Base-by-base conservation (phyloP, 202 grass and related monocot genomes). In the Musa balbisiana region DNA sequence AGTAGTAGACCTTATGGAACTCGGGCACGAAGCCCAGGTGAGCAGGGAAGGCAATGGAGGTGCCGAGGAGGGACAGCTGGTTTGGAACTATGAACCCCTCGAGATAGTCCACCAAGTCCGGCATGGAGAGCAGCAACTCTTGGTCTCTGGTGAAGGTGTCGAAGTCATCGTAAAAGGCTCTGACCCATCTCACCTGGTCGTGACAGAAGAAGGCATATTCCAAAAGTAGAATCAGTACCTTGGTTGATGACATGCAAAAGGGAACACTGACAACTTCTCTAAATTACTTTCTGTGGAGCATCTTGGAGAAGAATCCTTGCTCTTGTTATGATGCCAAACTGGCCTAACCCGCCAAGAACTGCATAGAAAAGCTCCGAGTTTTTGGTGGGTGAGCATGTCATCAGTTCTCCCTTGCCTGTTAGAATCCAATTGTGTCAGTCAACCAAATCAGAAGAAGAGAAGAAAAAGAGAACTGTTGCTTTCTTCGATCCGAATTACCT, bases 91-190 rank as follows among this genome's bases (percentile, higher is more conserved):
- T 91, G 83, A 93, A 97, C 55, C 93, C 93, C 82, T 97, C 93
- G 51, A 91, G 82, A 72, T 97, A 97, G 89, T 97, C 93, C 53
- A 97, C 86, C 78, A 73, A 79, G 67, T 93, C 84, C 62, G 87
- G 86, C 86, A 91, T 89, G 62, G 93, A 93, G 54, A 93, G 54
- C 79, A 97, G 78, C 78, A 93, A 23, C 82, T 97, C 90, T 69
- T 97, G 90, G 73, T 97, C 90, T 59, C 74, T 76, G 67, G 76
- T 93, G 80, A 97, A 97, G 59, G 77, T 83, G 75, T 72, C 71
- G 62, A 97, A 97, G 82, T 97, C 86, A 84, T 97, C 88, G 79
- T 97, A 97, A 80, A 93, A 97, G 85, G 90, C 86, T 82, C 93
- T 93, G 73, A 86, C 88, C 93, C 93, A 97, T 84, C 87, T 87